Percentiles rank a stretch among this genome's conserved stretches.
Conservation (phyloP, 345 rosid species). For the Raphanus raphanistrum region DNA sequence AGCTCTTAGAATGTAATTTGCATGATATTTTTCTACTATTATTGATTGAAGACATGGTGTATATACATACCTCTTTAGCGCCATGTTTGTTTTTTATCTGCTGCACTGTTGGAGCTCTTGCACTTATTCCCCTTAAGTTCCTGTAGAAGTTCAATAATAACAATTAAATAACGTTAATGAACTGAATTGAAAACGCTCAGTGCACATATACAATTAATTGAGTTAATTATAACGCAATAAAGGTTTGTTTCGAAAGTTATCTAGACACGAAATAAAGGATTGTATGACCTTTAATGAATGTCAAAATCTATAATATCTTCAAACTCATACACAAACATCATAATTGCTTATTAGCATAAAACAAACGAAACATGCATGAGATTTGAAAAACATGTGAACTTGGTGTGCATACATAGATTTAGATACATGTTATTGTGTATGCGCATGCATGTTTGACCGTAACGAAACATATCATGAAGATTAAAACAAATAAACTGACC, state of each 20-base stretch:
- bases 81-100: conserved; percentile 22
- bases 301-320: background rate
- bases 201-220: background rate
- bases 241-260: background rate
- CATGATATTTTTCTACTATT: background rate
- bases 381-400: conserved; percentile 12
- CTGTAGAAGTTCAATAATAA: conserved; percentile 12
- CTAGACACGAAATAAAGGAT: background rate
- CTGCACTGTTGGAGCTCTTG: conserved; percentile 31
- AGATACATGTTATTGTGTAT: no score
- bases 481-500: conserved; percentile 17
- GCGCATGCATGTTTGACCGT: background rate
- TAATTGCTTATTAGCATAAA: background rate
- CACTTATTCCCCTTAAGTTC: conserved; percentile 5
- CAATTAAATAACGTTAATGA: background rate
- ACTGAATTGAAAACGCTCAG: conserved; percentile 19
- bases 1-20: background rate
- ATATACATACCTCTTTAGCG: conserved; percentile 15
- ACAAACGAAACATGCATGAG: conserved; percentile 23
- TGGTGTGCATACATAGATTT: no score
- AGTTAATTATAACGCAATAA: conserved; percentile 11
- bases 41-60: background rate
- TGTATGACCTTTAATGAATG: background rate
- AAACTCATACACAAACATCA: conserved; percentile 1
- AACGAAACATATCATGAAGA: conserved; percentile 12